These are phyloP conservation scores for Isabelozyma gotoi DNA, from an alignment of 805 yeast genomes.

Conservation along the genomic window DNA sequence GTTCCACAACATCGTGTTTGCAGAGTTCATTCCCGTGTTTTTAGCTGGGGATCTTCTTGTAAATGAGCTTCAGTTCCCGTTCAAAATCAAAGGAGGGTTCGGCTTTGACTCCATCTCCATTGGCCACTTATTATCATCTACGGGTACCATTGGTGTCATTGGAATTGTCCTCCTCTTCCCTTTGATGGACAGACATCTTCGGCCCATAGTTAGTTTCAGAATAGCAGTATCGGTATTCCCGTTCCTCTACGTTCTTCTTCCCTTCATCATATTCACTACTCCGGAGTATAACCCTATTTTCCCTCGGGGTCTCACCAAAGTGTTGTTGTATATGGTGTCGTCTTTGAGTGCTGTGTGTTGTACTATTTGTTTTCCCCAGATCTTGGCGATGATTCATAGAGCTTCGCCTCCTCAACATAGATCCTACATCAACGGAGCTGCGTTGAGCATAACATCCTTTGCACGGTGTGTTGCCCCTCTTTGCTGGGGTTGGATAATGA, in stretches of 20 bases:
- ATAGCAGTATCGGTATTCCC: slow-evolving; percentile 43
- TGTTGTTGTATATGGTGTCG: slow-evolving; percentile 22
- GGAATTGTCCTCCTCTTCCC: slow-evolving; percentile 53
- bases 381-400: slow-evolving; percentile 53
- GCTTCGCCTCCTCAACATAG: slow-evolving; percentile 53
- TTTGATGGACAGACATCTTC: slow-evolving; percentile 45
- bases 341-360: neutral
- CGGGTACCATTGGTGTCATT: slow-evolving; percentile 54
- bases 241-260: slow-evolving; percentile 43
- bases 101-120: slow-evolving; percentile 47
- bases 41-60: slow-evolving; percentile 35
- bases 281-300: slow-evolving; percentile 27
- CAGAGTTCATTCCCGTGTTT: slow-evolving; percentile 57
- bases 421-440: slow-evolving; percentile 58
- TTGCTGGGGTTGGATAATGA: slow-evolving; percentile 49
- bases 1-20: slow-evolving; percentile 49
- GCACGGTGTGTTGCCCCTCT: slow-evolving; percentile 61
- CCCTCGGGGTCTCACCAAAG: slow-evolving; percentile 17
- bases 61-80: slow-evolving; percentile 44
- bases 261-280: slow-evolving; percentile 47
- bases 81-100: slow-evolving; percentile 51
- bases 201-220: slow-evolving; percentile 46
- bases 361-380: slow-evolving; percentile 41
- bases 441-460: slow-evolving; percentile 51
- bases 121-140: slow-evolving; percentile 49